Evolutionary conservation across 305 asterid species (phyloP).

Genomic region (Fraxinus platypoda): DNA sequence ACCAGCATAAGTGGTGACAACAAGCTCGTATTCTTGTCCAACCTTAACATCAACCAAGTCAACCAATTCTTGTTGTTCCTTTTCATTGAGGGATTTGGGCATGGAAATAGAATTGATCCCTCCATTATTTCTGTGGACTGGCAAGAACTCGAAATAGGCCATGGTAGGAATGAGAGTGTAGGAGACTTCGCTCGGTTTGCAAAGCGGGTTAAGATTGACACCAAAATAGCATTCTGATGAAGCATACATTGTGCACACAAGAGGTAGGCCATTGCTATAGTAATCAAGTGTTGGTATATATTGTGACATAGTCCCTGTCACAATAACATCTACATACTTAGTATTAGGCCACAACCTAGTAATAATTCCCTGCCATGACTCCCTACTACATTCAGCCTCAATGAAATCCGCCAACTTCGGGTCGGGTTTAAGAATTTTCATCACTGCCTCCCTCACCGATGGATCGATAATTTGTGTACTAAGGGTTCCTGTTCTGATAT

Average conservation of each 20-base stretch:
- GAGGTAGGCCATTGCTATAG: slow-evolving; percentile 14
- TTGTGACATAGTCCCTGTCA: slow-evolving; percentile 24
- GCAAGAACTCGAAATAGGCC: slow-evolving; percentile 23
- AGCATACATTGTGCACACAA: slow-evolving; percentile 17
- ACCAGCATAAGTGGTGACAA: neutral
- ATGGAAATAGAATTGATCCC: slow-evolving; percentile 1
- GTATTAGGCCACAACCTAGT: slow-evolving; percentile 22
- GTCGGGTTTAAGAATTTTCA: slow-evolving; percentile 16
- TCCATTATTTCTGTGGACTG: slow-evolving; percentile 13
- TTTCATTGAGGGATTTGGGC: slow-evolving; percentile 19
- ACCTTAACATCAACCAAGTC: slow-evolving; percentile 15
- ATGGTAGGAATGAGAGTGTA: slow-evolving; percentile 16
- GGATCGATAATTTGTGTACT: slow-evolving; percentile 15
- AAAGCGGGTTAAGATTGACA: slow-evolving; percentile 12
- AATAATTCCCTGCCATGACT: slow-evolving; percentile 27
- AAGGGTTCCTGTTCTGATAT: slow-evolving; percentile 24
- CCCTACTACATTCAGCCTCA: slow-evolving; percentile 18
- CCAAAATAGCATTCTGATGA: slow-evolving; percentile 7
- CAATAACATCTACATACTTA: slow-evolving; percentile 17
- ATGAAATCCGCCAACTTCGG: slow-evolving; percentile 23
- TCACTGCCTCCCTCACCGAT: slow-evolving; percentile 14
- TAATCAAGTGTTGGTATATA: slow-evolving; percentile 23
- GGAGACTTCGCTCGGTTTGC: slow-evolving; percentile 14
- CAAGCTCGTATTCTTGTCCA: slow-evolving; percentile 20
- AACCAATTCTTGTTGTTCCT: slow-evolving; percentile 17